These are phyloP conservation scores for Starmerella riodocensis DNA, from an alignment of 805 yeast genomes.

Conservation along the genomic window DNA sequence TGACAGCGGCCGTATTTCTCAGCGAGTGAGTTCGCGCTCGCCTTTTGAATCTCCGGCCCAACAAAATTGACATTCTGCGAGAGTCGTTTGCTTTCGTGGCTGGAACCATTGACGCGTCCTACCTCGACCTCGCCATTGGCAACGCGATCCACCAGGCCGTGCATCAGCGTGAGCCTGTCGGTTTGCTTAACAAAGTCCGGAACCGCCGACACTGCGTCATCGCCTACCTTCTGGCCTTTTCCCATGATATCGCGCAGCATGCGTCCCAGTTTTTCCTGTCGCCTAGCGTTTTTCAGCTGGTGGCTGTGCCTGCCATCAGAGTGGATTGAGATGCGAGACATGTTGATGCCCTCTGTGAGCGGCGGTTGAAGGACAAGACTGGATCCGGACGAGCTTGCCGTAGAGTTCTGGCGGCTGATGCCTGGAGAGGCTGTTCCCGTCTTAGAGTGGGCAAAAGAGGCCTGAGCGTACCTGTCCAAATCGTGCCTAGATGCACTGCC, in stretches of 20 bases:
- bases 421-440: background rate
- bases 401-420: constrained; percentile 15
- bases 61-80: background rate
- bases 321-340: constrained; percentile 19
- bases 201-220: constrained; percentile 23
- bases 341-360: background rate
- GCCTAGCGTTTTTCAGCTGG: constrained; percentile 48
- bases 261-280: constrained; percentile 47
- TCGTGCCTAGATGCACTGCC: too few relatives aligned
- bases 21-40: constrained; percentile 41
- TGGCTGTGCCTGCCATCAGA: constrained; percentile 68
- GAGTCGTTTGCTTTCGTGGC: constrained; percentile 6
- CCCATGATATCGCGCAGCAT: constrained; percentile 36
- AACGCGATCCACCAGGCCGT: constrained; percentile 25
- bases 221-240: constrained; percentile 29
- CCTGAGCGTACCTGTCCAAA: too few relatives aligned
- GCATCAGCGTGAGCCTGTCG: constrained; percentile 25
- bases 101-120: constrained; percentile 23
- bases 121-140: constrained; percentile 29
- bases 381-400: constrained; percentile 5
- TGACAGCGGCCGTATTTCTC: constrained; percentile 91
- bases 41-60: constrained; percentile 18
- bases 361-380: background rate
- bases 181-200: constrained; percentile 21
- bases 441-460: too few relatives aligned